Percentiles rank a stretch among this genome's conserved stretches.
phyloP scores from a whole-genome alignment of 140 eudicot genomes.

The Anethum foeniculum region DNA sequence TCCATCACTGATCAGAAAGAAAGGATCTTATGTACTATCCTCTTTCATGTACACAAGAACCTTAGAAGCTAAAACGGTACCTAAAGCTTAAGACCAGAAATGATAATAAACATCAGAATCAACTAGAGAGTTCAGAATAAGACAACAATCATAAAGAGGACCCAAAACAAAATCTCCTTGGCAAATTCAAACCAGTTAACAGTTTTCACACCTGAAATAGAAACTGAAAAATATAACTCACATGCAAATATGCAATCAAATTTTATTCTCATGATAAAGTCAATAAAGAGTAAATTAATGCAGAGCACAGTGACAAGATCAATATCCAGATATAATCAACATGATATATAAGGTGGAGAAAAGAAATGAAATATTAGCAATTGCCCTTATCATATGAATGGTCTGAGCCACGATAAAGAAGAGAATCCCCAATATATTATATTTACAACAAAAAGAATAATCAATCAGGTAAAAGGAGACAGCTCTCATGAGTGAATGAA shows the following conservation, averaged over 20 bases:
- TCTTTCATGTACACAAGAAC: not conserved
- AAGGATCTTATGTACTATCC: conserved; percentile 5
- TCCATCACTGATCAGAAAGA: conserved; percentile 40
- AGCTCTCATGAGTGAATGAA: not conserved
- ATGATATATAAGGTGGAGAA: not conserved
- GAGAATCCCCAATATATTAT: not conserved
- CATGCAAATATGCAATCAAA: not conserved
- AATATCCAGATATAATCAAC: not conserved
- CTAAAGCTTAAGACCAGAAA: not conserved
- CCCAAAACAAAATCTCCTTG: not conserved
- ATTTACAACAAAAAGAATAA: not conserved
- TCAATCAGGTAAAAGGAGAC: not conserved
- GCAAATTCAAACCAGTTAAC: not conserved
- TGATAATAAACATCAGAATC: not conserved
- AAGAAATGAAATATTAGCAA: not conserved
- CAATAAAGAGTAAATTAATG: not conserved
- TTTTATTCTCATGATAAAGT: not conserved
- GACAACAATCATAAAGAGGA: not conserved
- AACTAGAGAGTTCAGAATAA: not conserved
- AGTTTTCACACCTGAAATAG: not conserved
- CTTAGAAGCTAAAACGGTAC: not conserved
- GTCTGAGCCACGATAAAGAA: not conserved
- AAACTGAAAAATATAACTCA: not conserved
- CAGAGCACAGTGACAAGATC: not conserved
- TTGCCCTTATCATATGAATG: not conserved